Base-by-base conservation (phyloP, 331 rosid genomes). In the Stylosanthes scabra region DNA sequence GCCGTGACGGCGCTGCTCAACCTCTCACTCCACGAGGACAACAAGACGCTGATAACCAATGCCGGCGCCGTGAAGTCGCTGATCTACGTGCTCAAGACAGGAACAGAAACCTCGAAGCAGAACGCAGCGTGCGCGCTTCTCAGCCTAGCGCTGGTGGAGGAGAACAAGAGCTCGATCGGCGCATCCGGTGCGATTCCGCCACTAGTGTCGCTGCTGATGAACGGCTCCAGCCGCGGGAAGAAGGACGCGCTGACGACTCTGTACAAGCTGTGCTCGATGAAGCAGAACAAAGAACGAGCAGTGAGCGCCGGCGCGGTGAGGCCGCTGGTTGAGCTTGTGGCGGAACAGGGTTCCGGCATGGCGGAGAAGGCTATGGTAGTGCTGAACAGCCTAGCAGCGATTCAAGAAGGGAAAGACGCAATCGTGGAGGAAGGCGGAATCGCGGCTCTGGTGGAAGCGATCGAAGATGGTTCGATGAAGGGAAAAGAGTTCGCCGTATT, bases 101-200 rank as follows among this genome's bases (percentile, higher is more conserved):
- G 99, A 1, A 95, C 99, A 0, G 96, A 95, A 57, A 86, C 91
- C 11, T 95, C 98, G 39, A 95, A 95, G 78, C 97, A 95, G 80
- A 95, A 95, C 91, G 97, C 99, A 0, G 97, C 99, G 1, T 95
- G 99, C 44, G 98, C 98, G 31, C 78, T 95, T 11, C 45, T 95
- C 12, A 95, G 99, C 77, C 82, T 95, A 5, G 96, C 99, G 13
- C 59, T 92, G 37, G 71, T 92, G 4, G 98, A 95, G 47, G 98
- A 92, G 59, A 95, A 95, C 82, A 88, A 81, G 73, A 81, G 85
- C 68, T 93, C 98, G 2, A 93, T 93, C 12, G 98, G 98, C 4
- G 98, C 91, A 2, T 90, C 93, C 11, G 92, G 93, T 2, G 90
- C 96, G 1, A 86, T 90, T 7, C 93, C 96, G 0, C 96, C 88